Percentiles rank a stretch among this genome's conserved stretches.
Evolutionary conservation across 345 rosid species (phyloP).

Genomic region (Cardamine occulta): DNA sequence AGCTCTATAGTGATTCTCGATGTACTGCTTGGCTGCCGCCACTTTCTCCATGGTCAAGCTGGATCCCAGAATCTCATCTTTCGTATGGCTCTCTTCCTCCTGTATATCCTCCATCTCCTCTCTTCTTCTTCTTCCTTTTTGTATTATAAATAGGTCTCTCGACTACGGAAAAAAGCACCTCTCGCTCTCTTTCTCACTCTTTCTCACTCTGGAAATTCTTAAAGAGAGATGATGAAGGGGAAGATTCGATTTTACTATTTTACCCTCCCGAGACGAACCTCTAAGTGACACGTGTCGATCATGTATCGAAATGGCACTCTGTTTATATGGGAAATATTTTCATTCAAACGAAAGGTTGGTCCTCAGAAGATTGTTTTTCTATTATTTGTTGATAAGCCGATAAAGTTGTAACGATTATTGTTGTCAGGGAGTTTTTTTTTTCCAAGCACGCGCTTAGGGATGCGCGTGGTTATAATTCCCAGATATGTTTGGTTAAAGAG

Average conservation of each 20-base stretch:
- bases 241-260: not conserved
- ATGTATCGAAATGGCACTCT: not conserved
- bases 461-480: slow-evolving; percentile 26
- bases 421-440: not conserved
- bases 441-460: not conserved
- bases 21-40: slow-evolving; percentile 96
- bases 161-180: slow-evolving; percentile 26
- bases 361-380: too few relatives aligned
- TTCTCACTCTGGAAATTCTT: slow-evolving; percentile 39
- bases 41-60: slow-evolving; percentile 98
- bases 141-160: slow-evolving; percentile 15
- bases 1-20: slow-evolving; percentile 94
- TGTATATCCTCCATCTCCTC: slow-evolving; percentile 55
- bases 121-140: slow-evolving; percentile 30
- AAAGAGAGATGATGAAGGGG: slow-evolving; percentile 28
- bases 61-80: slow-evolving; percentile 76
- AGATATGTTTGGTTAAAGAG: slow-evolving; percentile 34
- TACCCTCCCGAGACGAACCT: slow-evolving; percentile 20
- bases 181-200: slow-evolving; percentile 42
- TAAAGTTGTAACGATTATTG: slow-evolving; percentile 25
- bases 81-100: slow-evolving; percentile 53
- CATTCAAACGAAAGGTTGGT: not conserved
- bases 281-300: slow-evolving; percentile 33
- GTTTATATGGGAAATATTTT: slow-evolving; percentile 27
- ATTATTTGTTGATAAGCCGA: not conserved